Conservation (phyloP, 2,329 filamentous ascomycete species). For the Aquanectria penicillioides region DNA sequence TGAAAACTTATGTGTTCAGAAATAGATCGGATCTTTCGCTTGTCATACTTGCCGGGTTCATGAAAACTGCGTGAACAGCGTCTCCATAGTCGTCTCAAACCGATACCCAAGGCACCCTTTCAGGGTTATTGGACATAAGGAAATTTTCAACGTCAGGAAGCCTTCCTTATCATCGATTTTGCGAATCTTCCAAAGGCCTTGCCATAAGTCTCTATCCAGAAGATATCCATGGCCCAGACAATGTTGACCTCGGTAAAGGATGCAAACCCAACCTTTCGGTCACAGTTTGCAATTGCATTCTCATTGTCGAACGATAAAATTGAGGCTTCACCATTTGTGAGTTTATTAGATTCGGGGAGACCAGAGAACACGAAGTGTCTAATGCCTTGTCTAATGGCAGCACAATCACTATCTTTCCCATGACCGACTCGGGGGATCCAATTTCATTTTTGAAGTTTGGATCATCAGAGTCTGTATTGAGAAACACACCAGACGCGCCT, state of each 20-base stretch:
- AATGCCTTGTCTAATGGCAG: slow-evolving; percentile 37
- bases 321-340: slow-evolving; percentile 42
- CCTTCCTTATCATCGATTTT: slow-evolving; percentile 42
- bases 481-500: slow-evolving; percentile 25
- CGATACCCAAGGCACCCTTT: slow-evolving; percentile 43
- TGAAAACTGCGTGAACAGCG: slow-evolving; percentile 50
- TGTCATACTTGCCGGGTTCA: slow-evolving; percentile 38
- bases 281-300: neutral
- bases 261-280: neutral
- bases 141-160: slow-evolving; percentile 44
- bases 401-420: slow-evolving; percentile 42
- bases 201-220: neutral
- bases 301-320: slow-evolving; percentile 17
- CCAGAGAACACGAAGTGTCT: slow-evolving; percentile 42
- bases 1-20: too few species aligned
- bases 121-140: slow-evolving; percentile 43
- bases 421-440: slow-evolving; percentile 40
- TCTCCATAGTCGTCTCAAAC: slow-evolving; percentile 51
- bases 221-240: slow-evolving; percentile 4
- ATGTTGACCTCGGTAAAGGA: neutral
- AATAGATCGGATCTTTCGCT: too few species aligned
- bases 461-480: slow-evolving; percentile 34
- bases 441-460: slow-evolving; percentile 22
- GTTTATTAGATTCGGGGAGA: slow-evolving; percentile 25
- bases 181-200: slow-evolving; percentile 44